Percentiles rank a stretch among this genome's conserved stretches.
These are phyloP conservation scores for Colletotrichum sp. DNA, from an alignment of 2,329 filamentous ascomycete genomes.

Conservation along the genomic window DNA sequence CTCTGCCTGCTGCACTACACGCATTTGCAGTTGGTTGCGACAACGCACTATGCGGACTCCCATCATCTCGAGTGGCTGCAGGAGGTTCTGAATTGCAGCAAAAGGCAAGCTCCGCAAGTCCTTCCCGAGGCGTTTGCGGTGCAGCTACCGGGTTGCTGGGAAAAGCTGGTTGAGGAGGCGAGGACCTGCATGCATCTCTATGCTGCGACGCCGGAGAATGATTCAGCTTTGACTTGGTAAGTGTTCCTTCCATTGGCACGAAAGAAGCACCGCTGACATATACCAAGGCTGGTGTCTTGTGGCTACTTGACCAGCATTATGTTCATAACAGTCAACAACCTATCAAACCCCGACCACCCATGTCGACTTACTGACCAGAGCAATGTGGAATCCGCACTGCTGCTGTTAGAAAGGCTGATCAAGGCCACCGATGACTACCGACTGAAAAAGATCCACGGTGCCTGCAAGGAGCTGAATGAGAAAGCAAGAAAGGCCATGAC, in stretches of 20 bases:
- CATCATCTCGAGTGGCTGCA: constrained; percentile 14
- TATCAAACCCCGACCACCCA: background rate
- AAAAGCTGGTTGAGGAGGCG: background rate
- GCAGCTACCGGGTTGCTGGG: constrained; percentile 1
- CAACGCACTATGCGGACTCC: constrained; percentile 4
- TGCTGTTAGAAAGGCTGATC: background rate
- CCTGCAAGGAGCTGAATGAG: constrained; percentile 8
- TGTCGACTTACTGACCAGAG: constrained; percentile 3
- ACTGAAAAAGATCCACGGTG: background rate
- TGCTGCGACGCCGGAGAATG: background rate
- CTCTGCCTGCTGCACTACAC: constrained; percentile 10
- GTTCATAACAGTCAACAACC: constrained; percentile 16
- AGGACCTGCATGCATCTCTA: constrained; percentile 13
- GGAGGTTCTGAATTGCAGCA: background rate
- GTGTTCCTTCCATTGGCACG: too few relatives aligned
- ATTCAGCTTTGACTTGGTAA: constrained; percentile 15
- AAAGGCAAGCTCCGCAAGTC: background rate
- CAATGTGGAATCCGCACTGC: constrained; percentile 4
- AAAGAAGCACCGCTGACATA: background rate
- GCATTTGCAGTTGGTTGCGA: background rate
- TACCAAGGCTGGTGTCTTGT: constrained; percentile 3
- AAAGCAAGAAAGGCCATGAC: background rate
- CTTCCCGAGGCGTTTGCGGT: background rate
- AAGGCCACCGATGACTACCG: background rate
- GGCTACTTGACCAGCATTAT: constrained; percentile 14